Evolutionary conservation across 495 filamentous ascomycete genomes (phyloP), one percentile per base, ranked within the genome.

Genomic region (Hypoxylon crocopeplum): DNA sequence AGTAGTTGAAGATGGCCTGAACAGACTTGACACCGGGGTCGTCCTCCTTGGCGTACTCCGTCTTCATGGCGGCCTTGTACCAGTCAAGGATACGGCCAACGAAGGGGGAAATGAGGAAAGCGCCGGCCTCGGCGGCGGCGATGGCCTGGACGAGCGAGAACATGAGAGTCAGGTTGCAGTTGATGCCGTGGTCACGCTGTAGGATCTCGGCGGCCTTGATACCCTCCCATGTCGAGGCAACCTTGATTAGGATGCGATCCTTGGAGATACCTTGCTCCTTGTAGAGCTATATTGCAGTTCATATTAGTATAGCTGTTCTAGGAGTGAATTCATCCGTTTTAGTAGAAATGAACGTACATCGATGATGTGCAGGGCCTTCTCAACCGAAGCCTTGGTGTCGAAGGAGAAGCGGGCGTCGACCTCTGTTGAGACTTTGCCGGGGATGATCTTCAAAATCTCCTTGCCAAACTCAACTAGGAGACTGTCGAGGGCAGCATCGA

Each of bases 51-150:
- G 81, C 68, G 85, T 92, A 99, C 40, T 93, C 88, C 83, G 92
- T 94, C 86, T 95, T 95, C 69, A 88, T 92, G 56, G 87, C 80
- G 44, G 90, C 91, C 89, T 99, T 99, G 87, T 89, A 97, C 93
- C 93, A 99, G 79, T 99, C 94, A 53, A 99, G 88, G 75, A 99
- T 99, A 75, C 94, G 92, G 75, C 94, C 94, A 58, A 99, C 94
- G 82, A 99, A 99, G 73, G 94, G 94, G 25, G 95, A 98, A 82
- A 99, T 98, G 69, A 99, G 87, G 90, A 88, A 97, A 66, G 94
- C 92, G 71, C 92, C 92, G 59, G 95, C 94, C 82, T 98, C 94
- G 46, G 94, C 94, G 65, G 87, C 94, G 62, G 92, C 92, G 73
- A 97, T 96, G 70, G 94, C 94, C 84, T 99, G 94, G 55, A 88